phyloP scores from a whole-genome alignment of 345 rosid genomes.

The Hypericum perforatum region DNA sequence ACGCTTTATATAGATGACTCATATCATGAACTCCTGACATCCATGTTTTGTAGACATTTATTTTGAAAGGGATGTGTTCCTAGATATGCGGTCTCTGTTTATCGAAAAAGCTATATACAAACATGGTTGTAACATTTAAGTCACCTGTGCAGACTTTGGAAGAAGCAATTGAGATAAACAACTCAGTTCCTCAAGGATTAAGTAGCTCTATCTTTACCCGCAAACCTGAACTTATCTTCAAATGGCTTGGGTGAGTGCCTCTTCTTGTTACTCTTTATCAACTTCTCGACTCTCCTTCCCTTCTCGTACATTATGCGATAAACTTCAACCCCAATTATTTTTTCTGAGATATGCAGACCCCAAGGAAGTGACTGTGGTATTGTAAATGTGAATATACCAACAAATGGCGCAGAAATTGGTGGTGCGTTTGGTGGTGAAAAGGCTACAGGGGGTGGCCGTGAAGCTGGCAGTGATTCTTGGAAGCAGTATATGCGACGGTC shows the following conservation, averaged over 20 bases:
- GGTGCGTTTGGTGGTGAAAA: conserved; percentile 97
- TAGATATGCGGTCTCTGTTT: no score
- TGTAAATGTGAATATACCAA: conserved; percentile 90
- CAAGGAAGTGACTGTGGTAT: conserved; percentile 92
- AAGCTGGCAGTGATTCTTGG: conserved; percentile 99
- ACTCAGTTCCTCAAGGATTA: conserved; percentile 91
- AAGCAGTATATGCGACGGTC: conserved; percentile 98
- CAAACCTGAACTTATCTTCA: conserved; percentile 65
- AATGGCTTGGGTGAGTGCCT: conserved; percentile 70
- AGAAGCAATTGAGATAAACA: conserved; percentile 86
- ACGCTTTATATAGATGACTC: not conserved
- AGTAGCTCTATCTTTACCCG: conserved; percentile 90
- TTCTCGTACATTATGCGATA: not conserved
- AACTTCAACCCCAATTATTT: not conserved
- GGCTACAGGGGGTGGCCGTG: conserved; percentile 96
- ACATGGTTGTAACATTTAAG: no score
- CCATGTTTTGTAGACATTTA: no score
- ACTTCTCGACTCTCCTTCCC: no score
- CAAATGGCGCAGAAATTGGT: conserved; percentile 98
- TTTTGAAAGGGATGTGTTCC: no score
- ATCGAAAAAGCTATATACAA: no score
- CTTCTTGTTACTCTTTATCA: no score
- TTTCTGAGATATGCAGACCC: conserved; percentile 38
- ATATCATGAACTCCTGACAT: no score
- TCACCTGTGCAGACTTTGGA: conserved; percentile 43